A percentile compares a stretch with the other conserved stretches of the same genome.
Evolutionary conservation across 768 basidiomycete genomes (phyloP).

Genomic region (Mycena vitilis): DNA sequence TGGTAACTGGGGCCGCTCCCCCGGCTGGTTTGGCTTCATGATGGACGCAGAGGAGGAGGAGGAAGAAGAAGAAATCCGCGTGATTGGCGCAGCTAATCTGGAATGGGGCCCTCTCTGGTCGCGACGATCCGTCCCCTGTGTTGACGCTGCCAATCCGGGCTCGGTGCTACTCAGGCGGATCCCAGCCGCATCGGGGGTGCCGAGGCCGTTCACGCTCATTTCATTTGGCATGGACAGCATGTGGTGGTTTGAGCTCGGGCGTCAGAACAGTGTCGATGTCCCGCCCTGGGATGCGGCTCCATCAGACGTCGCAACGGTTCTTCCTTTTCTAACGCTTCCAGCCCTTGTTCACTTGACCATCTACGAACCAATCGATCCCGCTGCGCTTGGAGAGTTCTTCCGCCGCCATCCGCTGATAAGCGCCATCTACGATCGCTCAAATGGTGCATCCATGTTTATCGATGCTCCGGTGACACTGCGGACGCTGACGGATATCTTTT

Average conservation of each 20-base stretch:
- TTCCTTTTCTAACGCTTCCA: constrained; percentile 14
- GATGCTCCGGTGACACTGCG: constrained; percentile 10
- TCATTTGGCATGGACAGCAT: constrained; percentile 14
- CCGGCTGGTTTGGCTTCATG: constrained; percentile 12
- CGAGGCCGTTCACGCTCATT: constrained; percentile 13
- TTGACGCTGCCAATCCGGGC: constrained; percentile 4
- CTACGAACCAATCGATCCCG: constrained; percentile 16
- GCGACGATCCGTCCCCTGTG: constrained; percentile 4
- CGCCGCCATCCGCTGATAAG: constrained; percentile 12
- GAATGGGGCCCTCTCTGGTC: constrained; percentile 14
- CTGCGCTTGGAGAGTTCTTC: constrained; percentile 1
- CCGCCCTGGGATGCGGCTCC: constrained; percentile 10
- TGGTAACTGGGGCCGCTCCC: constrained; percentile 8
- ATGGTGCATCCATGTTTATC: constrained; percentile 4
- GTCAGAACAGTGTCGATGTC: not conserved
- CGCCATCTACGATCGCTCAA: not conserved
- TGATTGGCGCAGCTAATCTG: constrained; percentile 7
- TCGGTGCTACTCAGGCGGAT: constrained; percentile 13
- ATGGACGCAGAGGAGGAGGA: not conserved
- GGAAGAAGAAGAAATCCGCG: not conserved
- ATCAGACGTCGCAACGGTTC: not conserved
- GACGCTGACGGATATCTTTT: not conserved
- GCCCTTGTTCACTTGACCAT: not conserved
- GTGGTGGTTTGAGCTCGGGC: constrained; percentile 20
- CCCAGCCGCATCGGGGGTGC: constrained; percentile 13